phyloP scores from a whole-genome alignment of 2,329 filamentous ascomycete genomes.

The Pseudocercospora musae region DNA sequence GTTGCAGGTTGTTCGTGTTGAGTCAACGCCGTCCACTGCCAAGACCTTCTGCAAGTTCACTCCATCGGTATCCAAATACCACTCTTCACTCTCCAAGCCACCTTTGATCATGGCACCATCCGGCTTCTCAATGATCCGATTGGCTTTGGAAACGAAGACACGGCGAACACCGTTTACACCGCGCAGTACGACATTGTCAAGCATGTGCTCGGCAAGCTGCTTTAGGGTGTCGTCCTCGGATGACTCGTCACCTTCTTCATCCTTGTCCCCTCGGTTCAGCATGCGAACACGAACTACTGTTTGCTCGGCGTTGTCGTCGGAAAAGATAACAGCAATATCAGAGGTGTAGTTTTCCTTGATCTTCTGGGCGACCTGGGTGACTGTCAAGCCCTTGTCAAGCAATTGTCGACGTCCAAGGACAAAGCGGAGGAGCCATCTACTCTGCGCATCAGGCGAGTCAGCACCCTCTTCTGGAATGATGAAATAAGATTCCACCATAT shows the following conservation, averaged over 20 bases:
- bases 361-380: conserved; percentile 83
- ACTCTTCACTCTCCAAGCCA: conserved; percentile 79
- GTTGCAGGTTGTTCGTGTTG: conserved; percentile 85
- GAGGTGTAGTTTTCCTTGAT: conserved; percentile 86
- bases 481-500: conserved; percentile 97
- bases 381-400: conserved; percentile 87
- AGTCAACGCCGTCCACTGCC: conserved; percentile 81
- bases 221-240: conserved; percentile 87
- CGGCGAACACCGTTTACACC: conserved; percentile 85
- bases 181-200: conserved; percentile 86
- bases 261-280: conserved; percentile 49
- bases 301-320: conserved; percentile 95
- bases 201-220: conserved; percentile 83
- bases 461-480: conserved; percentile 82
- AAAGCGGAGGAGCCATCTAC: conserved; percentile 92
- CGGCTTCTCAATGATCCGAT: conserved; percentile 61
- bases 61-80: conserved; percentile 93
- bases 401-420: conserved; percentile 90
- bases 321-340: conserved; percentile 90
- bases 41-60: conserved; percentile 82
- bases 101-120: conserved; percentile 72
- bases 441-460: conserved; percentile 61
- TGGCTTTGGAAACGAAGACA: conserved; percentile 87
- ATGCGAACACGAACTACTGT: conserved; percentile 85
- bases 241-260: conserved; percentile 58